Percentiles rank a stretch among this genome's conserved stretches.
Evolutionary conservation across 495 filamentous ascomycete genomes (phyloP).

Genomic region (Patellaria atrata): DNA sequence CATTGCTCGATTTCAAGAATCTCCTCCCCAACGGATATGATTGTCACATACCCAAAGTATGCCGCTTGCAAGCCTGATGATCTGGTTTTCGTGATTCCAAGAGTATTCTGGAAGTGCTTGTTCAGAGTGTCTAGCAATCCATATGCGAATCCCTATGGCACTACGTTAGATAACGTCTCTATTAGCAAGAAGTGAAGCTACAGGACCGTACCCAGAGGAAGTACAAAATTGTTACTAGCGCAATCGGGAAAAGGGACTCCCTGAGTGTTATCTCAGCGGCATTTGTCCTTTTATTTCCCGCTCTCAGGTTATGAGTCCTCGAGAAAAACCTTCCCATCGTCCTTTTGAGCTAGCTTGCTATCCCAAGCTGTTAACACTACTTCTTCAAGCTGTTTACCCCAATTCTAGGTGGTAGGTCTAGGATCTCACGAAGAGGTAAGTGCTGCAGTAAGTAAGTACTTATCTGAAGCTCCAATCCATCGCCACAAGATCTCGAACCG

Average conservation of each 20-base stretch:
- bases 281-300: slow-evolving; percentile 14
- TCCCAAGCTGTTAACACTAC: too few species aligned
- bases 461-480: too few species aligned
- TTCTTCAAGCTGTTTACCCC: too few species aligned
- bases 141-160: slow-evolving; percentile 51
- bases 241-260: slow-evolving; percentile 41
- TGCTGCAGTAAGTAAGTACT: too few species aligned
- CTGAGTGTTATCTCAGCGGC: slow-evolving; percentile 33
- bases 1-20: not conserved
- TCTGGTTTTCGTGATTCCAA: slow-evolving; percentile 35
- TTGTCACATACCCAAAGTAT: slow-evolving; percentile 32
- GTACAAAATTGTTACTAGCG: slow-evolving; percentile 59
- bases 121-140: slow-evolving; percentile 68
- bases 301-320: too few species aligned
- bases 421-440: too few species aligned
- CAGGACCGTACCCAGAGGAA: slow-evolving; percentile 51
- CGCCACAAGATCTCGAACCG: too few species aligned
- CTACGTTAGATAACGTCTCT: not conserved
- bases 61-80: slow-evolving; percentile 42
- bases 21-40: slow-evolving; percentile 2
- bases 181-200: not conserved
- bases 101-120: slow-evolving; percentile 42
- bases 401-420: too few species aligned
- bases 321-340: too few species aligned
- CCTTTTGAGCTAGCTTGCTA: too few species aligned